A percentile compares a stretch with the other conserved stretches of the same genome.
These are phyloP conservation scores for Clarireedia homoeocarpa DNA, from an alignment of 2,329 filamentous ascomycete genomes.

Conservation along the genomic window DNA sequence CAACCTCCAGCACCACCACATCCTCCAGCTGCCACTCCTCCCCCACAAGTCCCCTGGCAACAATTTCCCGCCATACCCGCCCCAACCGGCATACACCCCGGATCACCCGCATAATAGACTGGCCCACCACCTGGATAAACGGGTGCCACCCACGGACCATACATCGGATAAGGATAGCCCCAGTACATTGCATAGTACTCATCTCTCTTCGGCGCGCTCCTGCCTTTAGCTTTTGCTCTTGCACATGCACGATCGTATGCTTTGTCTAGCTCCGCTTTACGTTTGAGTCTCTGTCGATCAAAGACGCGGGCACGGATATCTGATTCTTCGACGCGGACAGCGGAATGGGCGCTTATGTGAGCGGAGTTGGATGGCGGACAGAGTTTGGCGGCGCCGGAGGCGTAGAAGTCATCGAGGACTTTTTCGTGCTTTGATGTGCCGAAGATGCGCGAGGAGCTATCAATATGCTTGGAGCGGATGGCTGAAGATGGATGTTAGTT, in stretches of 20 bases:
- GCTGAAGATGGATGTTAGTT: constrained; percentile 24
- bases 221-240: constrained; percentile 42
- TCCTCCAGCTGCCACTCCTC: constrained; percentile 32
- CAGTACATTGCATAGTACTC: constrained; percentile 38
- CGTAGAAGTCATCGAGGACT: constrained; percentile 39
- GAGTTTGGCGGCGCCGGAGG: constrained; percentile 39
- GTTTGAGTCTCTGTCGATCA: constrained; percentile 22
- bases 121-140: constrained; percentile 33
- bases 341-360: constrained; percentile 69
- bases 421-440: constrained; percentile 39
- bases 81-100: constrained; percentile 30
- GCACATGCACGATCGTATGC: constrained; percentile 48
- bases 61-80: constrained; percentile 35
- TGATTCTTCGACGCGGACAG: constrained; percentile 38
- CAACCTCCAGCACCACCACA: constrained; percentile 32
- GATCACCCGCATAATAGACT: constrained; percentile 40
- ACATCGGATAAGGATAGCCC: constrained; percentile 45
- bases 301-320: constrained; percentile 21
- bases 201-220: constrained; percentile 39
- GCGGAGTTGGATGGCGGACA: constrained; percentile 51
- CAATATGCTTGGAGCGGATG: constrained; percentile 49
- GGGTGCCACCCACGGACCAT: constrained; percentile 37
- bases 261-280: constrained; percentile 39
- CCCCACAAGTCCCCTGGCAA: constrained; percentile 41
- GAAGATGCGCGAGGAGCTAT: constrained; percentile 37